Conservation (phyloP, 2,329 filamentous ascomycete genomes). For the Pyrenochaeta sp. region DNA sequence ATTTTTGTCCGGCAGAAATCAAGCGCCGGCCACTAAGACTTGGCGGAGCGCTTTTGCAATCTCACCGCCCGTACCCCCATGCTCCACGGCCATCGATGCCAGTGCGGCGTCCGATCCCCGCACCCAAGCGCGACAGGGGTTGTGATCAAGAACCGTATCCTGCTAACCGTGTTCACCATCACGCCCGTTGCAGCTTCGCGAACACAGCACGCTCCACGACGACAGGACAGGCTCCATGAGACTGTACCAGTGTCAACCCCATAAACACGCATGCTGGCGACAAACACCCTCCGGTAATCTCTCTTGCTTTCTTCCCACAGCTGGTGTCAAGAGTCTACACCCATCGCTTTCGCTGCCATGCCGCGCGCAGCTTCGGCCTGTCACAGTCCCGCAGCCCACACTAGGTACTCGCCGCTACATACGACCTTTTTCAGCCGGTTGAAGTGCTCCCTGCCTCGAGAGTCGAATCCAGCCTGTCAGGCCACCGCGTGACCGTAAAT, state of each 20-base stretch:
- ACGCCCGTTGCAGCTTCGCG: constrained; percentile 19
- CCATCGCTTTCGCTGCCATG: too few species aligned
- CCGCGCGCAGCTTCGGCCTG: constrained; percentile 1
- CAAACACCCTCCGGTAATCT: constrained; percentile 3
- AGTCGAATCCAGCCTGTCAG: constrained; percentile 13
- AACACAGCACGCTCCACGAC: constrained; percentile 22
- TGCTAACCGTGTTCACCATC: constrained; percentile 21
- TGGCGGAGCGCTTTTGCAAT: constrained; percentile 1
- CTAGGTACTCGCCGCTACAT: constrained; percentile 5
- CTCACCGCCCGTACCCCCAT: constrained; percentile 31
- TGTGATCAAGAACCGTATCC: constrained; percentile 13
- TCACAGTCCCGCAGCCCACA: constrained; percentile 9
- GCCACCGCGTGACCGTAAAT: constrained; percentile 10
- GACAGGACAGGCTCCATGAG: constrained; percentile 12
- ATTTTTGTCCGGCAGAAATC: constrained; percentile 37
- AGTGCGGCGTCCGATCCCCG: constrained; percentile 34
- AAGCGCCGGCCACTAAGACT: constrained; percentile 22
- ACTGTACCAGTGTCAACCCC: constrained; percentile 25
- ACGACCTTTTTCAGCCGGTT: not conserved
- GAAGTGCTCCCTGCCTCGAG: not conserved
- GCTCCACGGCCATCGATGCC: constrained; percentile 30
- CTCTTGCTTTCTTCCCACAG: constrained; percentile 1
- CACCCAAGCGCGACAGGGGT: constrained; percentile 16
- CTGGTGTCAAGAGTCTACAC: not conserved
- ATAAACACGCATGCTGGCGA: constrained; percentile 7